phyloP scores from a whole-genome alignment of 2,329 filamentous ascomycete species.

The Fusarium abutilonis region DNA sequence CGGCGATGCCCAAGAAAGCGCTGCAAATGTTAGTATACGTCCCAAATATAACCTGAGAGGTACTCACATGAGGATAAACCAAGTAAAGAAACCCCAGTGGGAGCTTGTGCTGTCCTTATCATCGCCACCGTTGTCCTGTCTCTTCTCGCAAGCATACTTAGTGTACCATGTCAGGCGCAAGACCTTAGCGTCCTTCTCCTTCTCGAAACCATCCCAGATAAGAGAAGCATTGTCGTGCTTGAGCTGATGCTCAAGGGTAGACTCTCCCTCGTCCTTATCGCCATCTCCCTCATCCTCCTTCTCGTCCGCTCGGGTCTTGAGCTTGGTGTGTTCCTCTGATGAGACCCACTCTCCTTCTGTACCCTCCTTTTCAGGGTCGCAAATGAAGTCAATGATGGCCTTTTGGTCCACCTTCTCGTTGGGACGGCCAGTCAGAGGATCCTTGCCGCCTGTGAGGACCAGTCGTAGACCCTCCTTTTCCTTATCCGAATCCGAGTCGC shows the following conservation, averaged over 20 bases:
- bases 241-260: conserved; percentile 61
- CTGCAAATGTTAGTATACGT: conserved; percentile 58
- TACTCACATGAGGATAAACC: conserved; percentile 91
- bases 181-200: conserved; percentile 66
- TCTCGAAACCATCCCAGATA: conserved; percentile 78
- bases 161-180: conserved; percentile 86
- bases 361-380: conserved; percentile 76
- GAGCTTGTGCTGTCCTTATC: conserved; percentile 59
- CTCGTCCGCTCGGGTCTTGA: conserved; percentile 45
- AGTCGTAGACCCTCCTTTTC: conserved; percentile 77
- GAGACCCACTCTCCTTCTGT: conserved; percentile 74
- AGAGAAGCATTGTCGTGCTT: conserved; percentile 70
- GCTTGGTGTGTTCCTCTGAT: conserved; percentile 63
- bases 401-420: conserved; percentile 69
- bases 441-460: conserved; percentile 70
- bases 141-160: conserved; percentile 81
- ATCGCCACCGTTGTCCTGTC: conserved; percentile 55
- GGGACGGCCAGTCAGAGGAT: conserved; percentile 60
- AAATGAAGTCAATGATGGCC: conserved; percentile 86
- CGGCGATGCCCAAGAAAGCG: conserved; percentile 82
- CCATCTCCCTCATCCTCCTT: conserved; percentile 48
- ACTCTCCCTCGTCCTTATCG: conserved; percentile 53
- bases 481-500: conserved; percentile 70
- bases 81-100: conserved; percentile 96
- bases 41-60: too few relatives aligned